Conservation (phyloP, 2,329 filamentous ascomycete genomes). For the Sphaerulina vaccinii region DNA sequence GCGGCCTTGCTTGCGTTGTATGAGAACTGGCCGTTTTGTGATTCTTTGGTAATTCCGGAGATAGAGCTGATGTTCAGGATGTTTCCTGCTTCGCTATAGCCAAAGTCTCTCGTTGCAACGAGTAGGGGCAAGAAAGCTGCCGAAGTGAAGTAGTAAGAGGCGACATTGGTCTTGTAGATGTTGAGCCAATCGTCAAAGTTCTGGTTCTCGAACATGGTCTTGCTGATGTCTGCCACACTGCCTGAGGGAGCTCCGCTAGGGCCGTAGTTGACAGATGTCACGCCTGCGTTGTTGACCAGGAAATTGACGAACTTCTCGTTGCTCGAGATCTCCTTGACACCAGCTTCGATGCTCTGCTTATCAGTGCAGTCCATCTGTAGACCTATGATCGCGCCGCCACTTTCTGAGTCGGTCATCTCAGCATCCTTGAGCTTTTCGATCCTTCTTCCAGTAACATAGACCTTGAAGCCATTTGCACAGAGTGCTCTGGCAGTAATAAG, state of each 20-base stretch:
- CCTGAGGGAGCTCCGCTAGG: constrained; percentile 27
- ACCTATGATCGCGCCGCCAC: constrained; percentile 55
- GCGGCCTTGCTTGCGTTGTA: constrained; percentile 54
- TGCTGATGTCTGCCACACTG: constrained; percentile 57
- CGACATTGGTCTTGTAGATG: constrained; percentile 48
- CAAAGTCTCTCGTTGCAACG: constrained; percentile 43
- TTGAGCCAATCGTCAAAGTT: constrained; percentile 45
- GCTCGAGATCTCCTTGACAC: constrained; percentile 28
- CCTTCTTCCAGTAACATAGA: constrained; percentile 50
- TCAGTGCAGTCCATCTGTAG: constrained; percentile 37
- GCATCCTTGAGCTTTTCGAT: constrained; percentile 46
- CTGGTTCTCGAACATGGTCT: constrained; percentile 46
- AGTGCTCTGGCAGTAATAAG: constrained; percentile 50
- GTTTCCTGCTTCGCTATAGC: constrained; percentile 42
- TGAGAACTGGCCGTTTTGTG: constrained; percentile 46
- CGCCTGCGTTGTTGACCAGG: constrained; percentile 37
- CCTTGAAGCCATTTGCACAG: constrained; percentile 49
- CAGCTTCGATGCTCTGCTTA: constrained; percentile 32
- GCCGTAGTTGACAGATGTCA: constrained; percentile 32
- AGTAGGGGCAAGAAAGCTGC: constrained; percentile 48
- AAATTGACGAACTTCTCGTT: constrained; percentile 37
- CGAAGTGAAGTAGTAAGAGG: constrained; percentile 47
- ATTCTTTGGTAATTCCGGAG: constrained; percentile 46
- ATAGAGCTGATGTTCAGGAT: constrained; percentile 50
- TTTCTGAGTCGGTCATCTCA: constrained; percentile 55